A percentile compares a stretch with the other conserved stretches of the same genome.
Conservation (phyloP, 108 stramenopile species). For the Ochromonas danica region DNA sequence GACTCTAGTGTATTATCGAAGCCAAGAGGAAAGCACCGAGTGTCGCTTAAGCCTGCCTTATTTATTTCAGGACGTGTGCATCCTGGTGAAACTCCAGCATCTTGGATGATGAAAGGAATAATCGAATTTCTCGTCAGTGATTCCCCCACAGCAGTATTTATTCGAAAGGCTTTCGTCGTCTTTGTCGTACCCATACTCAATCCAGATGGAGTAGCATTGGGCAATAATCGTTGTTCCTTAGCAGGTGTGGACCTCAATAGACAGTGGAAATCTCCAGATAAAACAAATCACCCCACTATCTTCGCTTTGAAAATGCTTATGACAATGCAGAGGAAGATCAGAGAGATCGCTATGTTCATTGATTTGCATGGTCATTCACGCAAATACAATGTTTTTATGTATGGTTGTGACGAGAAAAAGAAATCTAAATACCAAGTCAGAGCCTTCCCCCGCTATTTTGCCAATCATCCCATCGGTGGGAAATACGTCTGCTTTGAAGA, state of each 20-base stretch:
- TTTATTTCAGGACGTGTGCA: conserved; percentile 54
- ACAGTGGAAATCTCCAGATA: conserved; percentile 47
- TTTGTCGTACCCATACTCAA: conserved; percentile 56
- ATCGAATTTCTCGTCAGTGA: conserved; percentile 48
- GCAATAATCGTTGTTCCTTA: conserved; percentile 55
- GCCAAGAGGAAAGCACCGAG: not conserved
- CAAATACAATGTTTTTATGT: conserved; percentile 58
- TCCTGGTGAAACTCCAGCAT: conserved; percentile 57
- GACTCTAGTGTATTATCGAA: not conserved
- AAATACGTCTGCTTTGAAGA: conserved; percentile 58
- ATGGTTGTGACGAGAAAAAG: conserved; percentile 55
- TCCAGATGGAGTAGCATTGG: conserved; percentile 51
- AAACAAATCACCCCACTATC: conserved; percentile 47
- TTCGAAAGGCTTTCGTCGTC: conserved; percentile 49
- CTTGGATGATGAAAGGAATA: conserved; percentile 60
- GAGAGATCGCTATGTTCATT: conserved; percentile 49
- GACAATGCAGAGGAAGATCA: conserved; percentile 35
- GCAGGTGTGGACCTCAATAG: conserved; percentile 29
- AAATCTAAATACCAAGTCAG: conserved; percentile 43
- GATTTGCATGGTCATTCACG: conserved; percentile 58
- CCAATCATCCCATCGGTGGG: conserved; percentile 52
- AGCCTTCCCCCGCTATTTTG: conserved; percentile 54
- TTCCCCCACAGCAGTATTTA: conserved; percentile 33
- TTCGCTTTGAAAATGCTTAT: conserved; percentile 50
- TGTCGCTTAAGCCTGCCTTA: conserved; percentile 41